These are phyloP conservation scores for Hypoxylon sp. DNA, from an alignment of 2,329 filamentous ascomycete genomes.

Conservation along the genomic window DNA sequence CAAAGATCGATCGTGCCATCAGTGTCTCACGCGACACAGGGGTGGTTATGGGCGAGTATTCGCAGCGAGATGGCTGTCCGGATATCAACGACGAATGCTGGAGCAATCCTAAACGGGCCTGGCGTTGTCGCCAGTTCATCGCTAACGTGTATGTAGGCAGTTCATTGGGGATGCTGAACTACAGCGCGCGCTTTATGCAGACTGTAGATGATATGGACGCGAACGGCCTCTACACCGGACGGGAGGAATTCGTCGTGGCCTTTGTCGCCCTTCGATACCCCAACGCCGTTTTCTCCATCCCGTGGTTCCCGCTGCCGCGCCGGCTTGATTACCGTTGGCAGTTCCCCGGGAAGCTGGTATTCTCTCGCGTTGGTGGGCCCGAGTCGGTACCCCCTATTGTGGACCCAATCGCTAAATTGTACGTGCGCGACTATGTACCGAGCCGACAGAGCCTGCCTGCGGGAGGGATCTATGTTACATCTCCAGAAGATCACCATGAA, in stretches of 20 bases:
- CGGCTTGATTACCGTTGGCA: constrained; percentile 41
- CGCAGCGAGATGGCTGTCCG: constrained; percentile 34
- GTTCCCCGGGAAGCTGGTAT: constrained; percentile 41
- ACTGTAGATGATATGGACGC: constrained; percentile 47
- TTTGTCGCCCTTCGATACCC: constrained; percentile 42
- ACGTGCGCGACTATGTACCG: constrained; percentile 32
- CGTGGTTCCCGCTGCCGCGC: constrained; percentile 37
- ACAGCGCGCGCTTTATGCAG: constrained; percentile 44
- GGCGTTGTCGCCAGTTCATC: constrained; percentile 42
- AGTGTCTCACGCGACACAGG: constrained; percentile 37
- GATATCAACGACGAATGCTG: constrained; percentile 37
- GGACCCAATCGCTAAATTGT: constrained; percentile 38
- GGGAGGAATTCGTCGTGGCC: constrained; percentile 43
- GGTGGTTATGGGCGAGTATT: constrained; percentile 45
- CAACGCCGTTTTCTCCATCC: constrained; percentile 43
- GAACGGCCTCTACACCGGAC: constrained; percentile 40
- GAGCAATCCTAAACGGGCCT: constrained; percentile 30
- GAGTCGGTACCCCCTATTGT: constrained; percentile 41
- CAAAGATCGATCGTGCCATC: constrained; percentile 39
- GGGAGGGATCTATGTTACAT: constrained; percentile 37
- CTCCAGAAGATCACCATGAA: constrained; percentile 13
- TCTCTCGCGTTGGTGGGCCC: constrained; percentile 35
- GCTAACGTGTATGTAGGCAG: constrained; percentile 40
- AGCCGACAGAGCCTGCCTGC: constrained; percentile 23
- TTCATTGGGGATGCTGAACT: constrained; percentile 45